Percentiles rank a stretch among this genome's conserved stretches.
Conservation (phyloP, 768 basidiomycete species). For the Hygrophorus russula region DNA sequence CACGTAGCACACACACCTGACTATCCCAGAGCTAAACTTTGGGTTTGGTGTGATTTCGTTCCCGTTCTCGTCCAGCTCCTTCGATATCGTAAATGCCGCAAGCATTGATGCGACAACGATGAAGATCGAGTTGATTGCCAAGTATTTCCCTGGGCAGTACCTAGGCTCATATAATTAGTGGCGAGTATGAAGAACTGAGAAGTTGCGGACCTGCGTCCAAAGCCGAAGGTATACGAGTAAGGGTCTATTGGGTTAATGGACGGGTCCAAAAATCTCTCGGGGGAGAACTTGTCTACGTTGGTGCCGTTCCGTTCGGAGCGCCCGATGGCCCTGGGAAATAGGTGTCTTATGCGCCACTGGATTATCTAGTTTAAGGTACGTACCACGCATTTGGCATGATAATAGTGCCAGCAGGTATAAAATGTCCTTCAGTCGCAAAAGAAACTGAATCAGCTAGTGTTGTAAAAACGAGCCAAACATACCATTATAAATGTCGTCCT, state of each 20-base stretch:
- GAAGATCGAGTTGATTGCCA: slow-evolving; percentile 3
- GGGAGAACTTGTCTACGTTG: slow-evolving; percentile 27
- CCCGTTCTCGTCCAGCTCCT: slow-evolving; percentile 7
- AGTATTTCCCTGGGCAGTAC: slow-evolving; percentile 4
- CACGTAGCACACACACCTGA: slow-evolving; percentile 3
- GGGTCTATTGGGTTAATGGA: slow-evolving; percentile 22
- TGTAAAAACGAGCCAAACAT: too few species aligned
- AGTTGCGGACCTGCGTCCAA: slow-evolving; percentile 23
- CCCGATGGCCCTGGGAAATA: slow-evolving; percentile 21
- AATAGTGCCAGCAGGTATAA: slow-evolving; percentile 30
- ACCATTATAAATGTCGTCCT: slow-evolving; percentile 31
- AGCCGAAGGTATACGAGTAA: slow-evolving; percentile 27
- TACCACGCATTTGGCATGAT: slow-evolving; percentile 26
- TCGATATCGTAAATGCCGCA: slow-evolving; percentile 6
- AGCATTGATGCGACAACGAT: slow-evolving; percentile 5
- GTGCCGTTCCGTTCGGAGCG: slow-evolving; percentile 23
- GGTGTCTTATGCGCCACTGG: not conserved
- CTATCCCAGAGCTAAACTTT: slow-evolving; percentile 6
- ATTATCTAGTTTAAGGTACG: slow-evolving; percentile 3
- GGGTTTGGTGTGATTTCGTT: not conserved
- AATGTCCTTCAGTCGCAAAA: slow-evolving; percentile 16
- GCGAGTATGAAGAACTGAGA: slow-evolving; percentile 8
- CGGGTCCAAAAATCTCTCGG: slow-evolving; percentile 34
- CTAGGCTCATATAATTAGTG: not conserved
- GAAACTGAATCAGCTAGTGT: too few species aligned